Evolutionary conservation across 352 stramenopile species (phyloP).

Genomic region (Globisporangium cystogenes): DNA sequence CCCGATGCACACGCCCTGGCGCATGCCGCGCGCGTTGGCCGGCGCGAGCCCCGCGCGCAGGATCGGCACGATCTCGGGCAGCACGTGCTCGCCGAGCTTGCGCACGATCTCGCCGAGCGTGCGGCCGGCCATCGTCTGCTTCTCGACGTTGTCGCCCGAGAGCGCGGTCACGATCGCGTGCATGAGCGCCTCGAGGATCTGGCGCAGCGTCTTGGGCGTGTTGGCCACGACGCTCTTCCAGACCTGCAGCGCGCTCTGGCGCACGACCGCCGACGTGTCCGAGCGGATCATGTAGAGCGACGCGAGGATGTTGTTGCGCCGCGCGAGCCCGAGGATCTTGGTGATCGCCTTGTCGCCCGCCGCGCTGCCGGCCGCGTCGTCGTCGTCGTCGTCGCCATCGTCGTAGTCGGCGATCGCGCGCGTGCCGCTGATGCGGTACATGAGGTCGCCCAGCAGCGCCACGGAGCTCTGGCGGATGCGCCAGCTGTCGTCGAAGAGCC

Average conservation of each 20-base stretch:
- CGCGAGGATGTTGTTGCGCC: constrained; percentile 94
- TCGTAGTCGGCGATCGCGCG: constrained; percentile 85
- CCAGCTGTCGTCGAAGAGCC: constrained; percentile 98
- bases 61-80: constrained; percentile 98
- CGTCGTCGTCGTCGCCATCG: constrained; percentile 77
- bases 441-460: constrained; percentile 92
- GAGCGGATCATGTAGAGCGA: constrained; percentile 98
- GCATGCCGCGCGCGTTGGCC: constrained; percentile 55
- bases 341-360: constrained; percentile 84
- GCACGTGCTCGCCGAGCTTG: constrained; percentile 98
- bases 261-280: constrained; percentile 95
- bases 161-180: constrained; percentile 95
- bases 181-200: constrained; percentile 98
- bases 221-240: constrained; percentile 99
- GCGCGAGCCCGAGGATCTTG: constrained; percentile 91
- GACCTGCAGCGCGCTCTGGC: constrained; percentile 94
- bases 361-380: constrained; percentile 76
- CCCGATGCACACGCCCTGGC: constrained; percentile 96
- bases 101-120: constrained; percentile 98
- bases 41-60: constrained; percentile 91
- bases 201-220: constrained; percentile 95
- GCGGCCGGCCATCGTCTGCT: constrained; percentile 86
- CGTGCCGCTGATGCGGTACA: constrained; percentile 97
- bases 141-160: constrained; percentile 85
- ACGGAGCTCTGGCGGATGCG: constrained; percentile 98